These are phyloP conservation scores for Aspergillus carbonarius DNA, from an alignment of 2,329 filamentous ascomycete genomes.

Conservation along the genomic window DNA sequence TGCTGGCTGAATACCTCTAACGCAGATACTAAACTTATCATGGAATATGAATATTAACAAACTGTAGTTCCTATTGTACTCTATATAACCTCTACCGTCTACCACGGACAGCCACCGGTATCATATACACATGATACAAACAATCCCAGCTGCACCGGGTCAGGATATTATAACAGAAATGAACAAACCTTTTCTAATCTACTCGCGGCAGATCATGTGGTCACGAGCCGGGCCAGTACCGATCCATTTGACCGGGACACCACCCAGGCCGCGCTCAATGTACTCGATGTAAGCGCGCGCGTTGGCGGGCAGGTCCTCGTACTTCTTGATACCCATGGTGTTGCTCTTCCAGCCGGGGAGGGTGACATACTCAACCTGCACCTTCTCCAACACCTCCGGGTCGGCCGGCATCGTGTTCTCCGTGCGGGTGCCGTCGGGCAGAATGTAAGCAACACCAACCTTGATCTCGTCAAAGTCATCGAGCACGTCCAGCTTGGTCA, in stretches of 20 bases:
- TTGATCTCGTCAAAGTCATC: conserved; percentile 65
- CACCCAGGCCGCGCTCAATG: conserved; percentile 57
- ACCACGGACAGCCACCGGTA: background rate
- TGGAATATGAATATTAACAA: background rate
- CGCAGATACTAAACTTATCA: too few relatives aligned
- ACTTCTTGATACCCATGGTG: conserved; percentile 58
- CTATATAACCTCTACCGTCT: conserved; percentile 2
- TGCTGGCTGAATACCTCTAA: too few relatives aligned
- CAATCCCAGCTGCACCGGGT: background rate
- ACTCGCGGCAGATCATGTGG: conserved; percentile 57
- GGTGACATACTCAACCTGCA: conserved; percentile 60
- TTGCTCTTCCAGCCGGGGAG: conserved; percentile 62
- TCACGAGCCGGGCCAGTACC: conserved; percentile 62
- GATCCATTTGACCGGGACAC: conserved; percentile 61
- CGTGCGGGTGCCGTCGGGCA: conserved; percentile 49
- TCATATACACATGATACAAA: conserved; percentile 2
- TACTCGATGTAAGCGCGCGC: conserved; percentile 62
- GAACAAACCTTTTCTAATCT: conserved; percentile 5
- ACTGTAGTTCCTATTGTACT: background rate
- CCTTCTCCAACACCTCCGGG: conserved; percentile 51
- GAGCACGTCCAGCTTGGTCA: conserved; percentile 65
- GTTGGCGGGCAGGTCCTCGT: conserved; percentile 57
- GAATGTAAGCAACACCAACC: conserved; percentile 58
- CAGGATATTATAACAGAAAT: conserved; percentile 3
- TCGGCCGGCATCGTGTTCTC: conserved; percentile 60